A percentile compares a stretch with the other conserved stretches of the same genome.
These are phyloP conservation scores for Trametes hirsuta DNA, from an alignment of 1,284 basidiomycete genomes.

Conservation along the genomic window DNA sequence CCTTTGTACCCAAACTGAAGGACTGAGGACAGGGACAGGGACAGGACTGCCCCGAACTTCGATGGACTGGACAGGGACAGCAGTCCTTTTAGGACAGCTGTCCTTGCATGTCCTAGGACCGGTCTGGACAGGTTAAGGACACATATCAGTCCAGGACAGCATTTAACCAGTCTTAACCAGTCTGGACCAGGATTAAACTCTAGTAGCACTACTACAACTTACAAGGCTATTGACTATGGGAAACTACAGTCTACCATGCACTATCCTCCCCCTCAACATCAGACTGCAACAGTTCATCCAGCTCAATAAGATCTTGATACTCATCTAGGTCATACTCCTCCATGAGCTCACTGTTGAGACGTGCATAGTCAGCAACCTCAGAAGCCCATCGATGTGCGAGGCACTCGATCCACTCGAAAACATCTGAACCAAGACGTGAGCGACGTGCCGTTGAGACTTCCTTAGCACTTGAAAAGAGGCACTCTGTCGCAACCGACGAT, in stretches of 20 bases:
- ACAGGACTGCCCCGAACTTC: neutral
- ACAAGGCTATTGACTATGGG: too few species aligned
- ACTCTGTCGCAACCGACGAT: neutral
- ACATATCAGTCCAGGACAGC: neutral
- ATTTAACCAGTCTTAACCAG: neutral
- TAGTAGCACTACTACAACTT: too few species aligned
- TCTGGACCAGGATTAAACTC: neutral
- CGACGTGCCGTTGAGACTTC: neutral
- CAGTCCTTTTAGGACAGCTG: neutral
- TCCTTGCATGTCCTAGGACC: neutral
- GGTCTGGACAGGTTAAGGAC: neutral
- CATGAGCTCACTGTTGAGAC: neutral
- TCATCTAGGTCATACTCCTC: slow-evolving; percentile 6
- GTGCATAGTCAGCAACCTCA: slow-evolving; percentile 3
- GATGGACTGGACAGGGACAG: neutral
- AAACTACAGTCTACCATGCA: neutral
- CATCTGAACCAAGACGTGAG: slow-evolving; percentile 4
- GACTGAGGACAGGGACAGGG: neutral
- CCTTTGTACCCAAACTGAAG: neutral
- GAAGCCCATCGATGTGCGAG: slow-evolving; percentile 3
- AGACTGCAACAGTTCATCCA: neutral
- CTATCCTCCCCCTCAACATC: neutral
- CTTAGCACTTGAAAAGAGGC: slow-evolving; percentile 7
- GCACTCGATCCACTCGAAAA: slow-evolving; percentile 6
- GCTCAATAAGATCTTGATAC: neutral